phyloP scores from a whole-genome alignment of 2,329 filamentous ascomycete species.

The Alternaria postmessia region DNA sequence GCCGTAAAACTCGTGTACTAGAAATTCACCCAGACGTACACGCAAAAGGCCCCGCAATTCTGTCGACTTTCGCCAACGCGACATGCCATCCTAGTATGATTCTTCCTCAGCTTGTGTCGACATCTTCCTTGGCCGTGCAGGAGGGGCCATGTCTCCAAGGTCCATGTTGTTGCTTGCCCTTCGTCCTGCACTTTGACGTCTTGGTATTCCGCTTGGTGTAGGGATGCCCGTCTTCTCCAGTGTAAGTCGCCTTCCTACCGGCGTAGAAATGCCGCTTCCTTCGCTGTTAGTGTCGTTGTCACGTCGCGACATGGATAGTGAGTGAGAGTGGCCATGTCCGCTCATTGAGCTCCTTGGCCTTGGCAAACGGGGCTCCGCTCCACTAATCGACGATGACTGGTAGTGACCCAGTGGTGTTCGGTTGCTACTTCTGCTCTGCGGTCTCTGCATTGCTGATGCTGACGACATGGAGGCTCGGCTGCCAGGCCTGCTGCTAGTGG shows the following conservation, averaged over 20 bases:
- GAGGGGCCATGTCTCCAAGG: conserved; percentile 56
- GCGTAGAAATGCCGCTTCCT: conserved; percentile 52
- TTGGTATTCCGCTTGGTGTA: conserved; percentile 57
- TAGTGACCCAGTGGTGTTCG: conserved; percentile 71
- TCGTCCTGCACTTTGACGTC: conserved; percentile 60
- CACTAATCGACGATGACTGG: conserved; percentile 58
- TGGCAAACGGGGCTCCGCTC: conserved; percentile 50
- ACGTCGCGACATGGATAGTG: conserved; percentile 46
- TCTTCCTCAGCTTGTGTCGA: conserved; percentile 64
- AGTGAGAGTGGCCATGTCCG: conserved; percentile 49
- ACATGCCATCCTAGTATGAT: conserved; percentile 57
- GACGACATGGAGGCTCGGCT: conserved; percentile 66
- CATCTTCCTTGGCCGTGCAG: conserved; percentile 59
- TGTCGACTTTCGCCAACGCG: conserved; percentile 12
- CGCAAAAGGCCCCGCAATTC: conserved; percentile 28
- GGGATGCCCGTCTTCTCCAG: conserved; percentile 60
- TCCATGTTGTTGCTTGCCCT: conserved; percentile 51
- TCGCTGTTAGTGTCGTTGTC: conserved; percentile 59
- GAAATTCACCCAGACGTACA: conserved; percentile 23
- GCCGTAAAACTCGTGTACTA: conserved; percentile 32
- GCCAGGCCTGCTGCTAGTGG: conserved; percentile 68
- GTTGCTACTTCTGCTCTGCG: conserved; percentile 71
- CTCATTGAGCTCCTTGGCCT: conserved; percentile 77
- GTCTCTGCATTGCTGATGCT: conserved; percentile 41
- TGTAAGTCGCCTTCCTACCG: conserved; percentile 55